These are phyloP conservation scores for Chrysoporthe cubensis DNA, from an alignment of 2,329 filamentous ascomycete genomes.

Conservation along the genomic window DNA sequence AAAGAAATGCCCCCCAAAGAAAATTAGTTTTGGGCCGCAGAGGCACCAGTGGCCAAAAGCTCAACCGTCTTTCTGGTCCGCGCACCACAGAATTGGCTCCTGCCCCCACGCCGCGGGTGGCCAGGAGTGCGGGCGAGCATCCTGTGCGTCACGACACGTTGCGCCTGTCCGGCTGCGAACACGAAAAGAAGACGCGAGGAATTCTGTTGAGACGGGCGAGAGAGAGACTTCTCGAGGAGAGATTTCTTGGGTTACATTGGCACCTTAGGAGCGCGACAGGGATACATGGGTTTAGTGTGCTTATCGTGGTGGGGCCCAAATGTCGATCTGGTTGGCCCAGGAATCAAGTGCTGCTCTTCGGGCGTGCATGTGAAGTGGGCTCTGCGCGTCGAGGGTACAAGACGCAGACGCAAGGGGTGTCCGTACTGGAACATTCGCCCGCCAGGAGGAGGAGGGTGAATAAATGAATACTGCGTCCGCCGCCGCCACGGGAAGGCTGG, in stretches of 20 bases:
- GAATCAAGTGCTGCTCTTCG: conserved; percentile 3
- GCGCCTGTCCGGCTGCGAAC: neutral
- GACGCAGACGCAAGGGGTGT: conserved; percentile 2
- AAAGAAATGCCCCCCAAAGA: neutral
- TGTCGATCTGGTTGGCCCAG: conserved; percentile 4
- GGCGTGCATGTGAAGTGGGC: conserved; percentile 21
- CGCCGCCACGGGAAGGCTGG: neutral
- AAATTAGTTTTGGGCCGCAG: neutral
- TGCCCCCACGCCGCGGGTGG: neutral
- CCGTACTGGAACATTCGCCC: neutral
- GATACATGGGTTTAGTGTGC: conserved; percentile 6
- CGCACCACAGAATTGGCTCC: too few relatives aligned
- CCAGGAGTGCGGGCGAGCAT: neutral
- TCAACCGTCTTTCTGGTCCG: conserved; percentile 6
- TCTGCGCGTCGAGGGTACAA: neutral
- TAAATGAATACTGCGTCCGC: too few relatives aligned
- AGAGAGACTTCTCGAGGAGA: conserved; percentile 1
- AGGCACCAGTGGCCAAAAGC: conserved; percentile 23
- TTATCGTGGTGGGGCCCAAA: conserved; percentile 4
- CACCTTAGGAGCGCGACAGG: conserved; percentile 1
- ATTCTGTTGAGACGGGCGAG: conserved; percentile 13
- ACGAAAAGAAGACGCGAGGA: conserved; percentile 2
- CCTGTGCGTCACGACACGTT: neutral
- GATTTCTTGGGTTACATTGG: conserved; percentile 2
- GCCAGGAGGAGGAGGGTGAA: neutral